Percentiles rank a stretch among this genome's conserved stretches.
Evolutionary conservation across 192 early-diverging fungal species (phyloP).

Genomic region (Backusella morwellensis): DNA sequence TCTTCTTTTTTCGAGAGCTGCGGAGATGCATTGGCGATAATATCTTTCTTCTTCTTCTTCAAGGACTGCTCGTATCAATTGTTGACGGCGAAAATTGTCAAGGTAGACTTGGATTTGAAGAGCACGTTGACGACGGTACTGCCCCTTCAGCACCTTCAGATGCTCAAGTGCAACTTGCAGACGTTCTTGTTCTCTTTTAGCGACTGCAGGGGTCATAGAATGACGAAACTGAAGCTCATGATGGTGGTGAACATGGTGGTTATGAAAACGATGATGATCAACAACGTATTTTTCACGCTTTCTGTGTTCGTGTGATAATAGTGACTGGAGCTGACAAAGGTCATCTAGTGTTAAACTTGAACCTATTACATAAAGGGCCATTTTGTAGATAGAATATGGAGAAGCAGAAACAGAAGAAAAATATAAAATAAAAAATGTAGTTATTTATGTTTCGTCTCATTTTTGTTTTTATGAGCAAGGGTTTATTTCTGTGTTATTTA

Average conservation of each 20-base stretch:
- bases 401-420: background rate
- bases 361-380: background rate
- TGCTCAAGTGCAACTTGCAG: background rate
- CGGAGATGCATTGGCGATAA: constrained; percentile 13
- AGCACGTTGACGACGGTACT: constrained; percentile 11
- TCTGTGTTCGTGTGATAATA: constrained; percentile 8
- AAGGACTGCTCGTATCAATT: background rate
- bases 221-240: constrained; percentile 6
- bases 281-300: background rate
- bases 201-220: background rate
- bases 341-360: background rate
- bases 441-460: background rate
- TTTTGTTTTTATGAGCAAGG: background rate
- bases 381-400: background rate
- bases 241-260: background rate
- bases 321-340: constrained; percentile 6
- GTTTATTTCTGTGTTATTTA: background rate
- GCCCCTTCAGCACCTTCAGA: background rate
- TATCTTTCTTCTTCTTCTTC: constrained; percentile 1
- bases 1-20: background rate
- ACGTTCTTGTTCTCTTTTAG: background rate
- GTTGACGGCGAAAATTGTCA: background rate
- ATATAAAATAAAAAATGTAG: background rate
- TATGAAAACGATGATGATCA: background rate
- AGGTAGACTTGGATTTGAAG: constrained; percentile 1